Conservation (phyloP, 495 filamentous ascomycete species). For the Corynascus novoguineensis region DNA sequence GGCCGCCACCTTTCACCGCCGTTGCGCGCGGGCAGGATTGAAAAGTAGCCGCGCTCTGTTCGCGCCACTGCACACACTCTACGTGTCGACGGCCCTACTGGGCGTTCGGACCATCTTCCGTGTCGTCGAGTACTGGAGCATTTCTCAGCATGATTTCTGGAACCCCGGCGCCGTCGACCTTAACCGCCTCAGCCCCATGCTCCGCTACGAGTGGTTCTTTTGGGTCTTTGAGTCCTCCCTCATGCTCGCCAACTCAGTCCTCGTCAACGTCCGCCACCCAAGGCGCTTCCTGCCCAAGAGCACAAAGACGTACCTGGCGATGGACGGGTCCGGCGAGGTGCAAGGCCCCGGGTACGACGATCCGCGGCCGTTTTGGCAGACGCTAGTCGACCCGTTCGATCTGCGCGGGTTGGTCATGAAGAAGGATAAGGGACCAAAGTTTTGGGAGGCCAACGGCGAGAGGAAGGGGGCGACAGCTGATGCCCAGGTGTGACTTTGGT, state of each 20-base stretch:
- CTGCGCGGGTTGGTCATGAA: slow-evolving; percentile 51
- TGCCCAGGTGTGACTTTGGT: slow-evolving; percentile 5
- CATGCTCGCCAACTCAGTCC: slow-evolving; percentile 57
- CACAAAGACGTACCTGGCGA: slow-evolving; percentile 58
- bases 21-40: slow-evolving; percentile 50
- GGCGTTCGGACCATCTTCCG: slow-evolving; percentile 60
- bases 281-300: slow-evolving; percentile 54
- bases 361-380: slow-evolving; percentile 45
- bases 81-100: slow-evolving; percentile 56
- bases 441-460: slow-evolving; percentile 50
- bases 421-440: slow-evolving; percentile 45
- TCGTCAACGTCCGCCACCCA: slow-evolving; percentile 62
- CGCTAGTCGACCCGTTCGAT: slow-evolving; percentile 65
- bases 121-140: slow-evolving; percentile 56
- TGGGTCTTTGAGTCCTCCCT: slow-evolving; percentile 62
- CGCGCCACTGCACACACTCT: slow-evolving; percentile 54
- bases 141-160: slow-evolving; percentile 29
- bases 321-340: slow-evolving; percentile 59
- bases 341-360: slow-evolving; percentile 60
- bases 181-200: slow-evolving; percentile 41
- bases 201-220: slow-evolving; percentile 67
- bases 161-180: slow-evolving; percentile 26
- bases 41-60: slow-evolving; percentile 53
- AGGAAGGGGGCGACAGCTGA: slow-evolving; percentile 9
- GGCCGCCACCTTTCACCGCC: slow-evolving; percentile 53